phyloP scores from a whole-genome alignment of 495 filamentous ascomycete genomes.

The Friedmanniomyces simplex region DNA sequence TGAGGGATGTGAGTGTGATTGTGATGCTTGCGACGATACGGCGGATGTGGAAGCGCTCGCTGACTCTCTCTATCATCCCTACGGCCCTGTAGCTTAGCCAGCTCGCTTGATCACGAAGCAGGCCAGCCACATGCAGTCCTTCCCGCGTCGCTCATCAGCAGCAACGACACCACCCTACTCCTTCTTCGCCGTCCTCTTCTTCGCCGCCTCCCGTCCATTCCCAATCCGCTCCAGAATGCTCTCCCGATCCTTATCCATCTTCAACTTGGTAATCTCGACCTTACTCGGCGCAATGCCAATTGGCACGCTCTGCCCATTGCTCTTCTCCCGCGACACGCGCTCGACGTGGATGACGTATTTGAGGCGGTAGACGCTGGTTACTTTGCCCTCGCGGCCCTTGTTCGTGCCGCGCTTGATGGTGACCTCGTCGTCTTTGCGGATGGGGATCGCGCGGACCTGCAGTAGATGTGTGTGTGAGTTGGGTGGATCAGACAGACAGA shows the following conservation, averaged over 20 bases:
- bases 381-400: conserved; percentile 93
- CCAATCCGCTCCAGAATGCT: conserved; percentile 77
- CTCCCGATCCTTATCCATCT: conserved; percentile 97
- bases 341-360: conserved; percentile 93
- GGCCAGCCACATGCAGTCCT: neutral
- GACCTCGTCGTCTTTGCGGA: conserved; percentile 98
- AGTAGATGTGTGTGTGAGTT: conserved; percentile 19
- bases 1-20: neutral
- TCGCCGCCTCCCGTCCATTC: conserved; percentile 54
- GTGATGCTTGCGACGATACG: neutral
- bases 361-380: conserved; percentile 84
- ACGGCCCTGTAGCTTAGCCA: neutral
- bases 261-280: conserved; percentile 92
- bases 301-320: conserved; percentile 80
- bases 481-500: too few relatives aligned
- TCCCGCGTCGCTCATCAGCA: neutral
- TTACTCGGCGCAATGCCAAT: conserved; percentile 85
- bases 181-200: conserved; percentile 36
- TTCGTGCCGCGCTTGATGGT: conserved; percentile 73
- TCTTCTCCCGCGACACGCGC: conserved; percentile 87
- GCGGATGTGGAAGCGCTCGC: neutral
- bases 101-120: neutral
- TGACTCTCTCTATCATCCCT: neutral
- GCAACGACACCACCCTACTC: neutral
- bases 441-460: conserved; percentile 88